These are phyloP conservation scores for Debaryomycetaceae sp. DNA, from an alignment of 1,139 yeast genomes.

Conservation along the genomic window DNA sequence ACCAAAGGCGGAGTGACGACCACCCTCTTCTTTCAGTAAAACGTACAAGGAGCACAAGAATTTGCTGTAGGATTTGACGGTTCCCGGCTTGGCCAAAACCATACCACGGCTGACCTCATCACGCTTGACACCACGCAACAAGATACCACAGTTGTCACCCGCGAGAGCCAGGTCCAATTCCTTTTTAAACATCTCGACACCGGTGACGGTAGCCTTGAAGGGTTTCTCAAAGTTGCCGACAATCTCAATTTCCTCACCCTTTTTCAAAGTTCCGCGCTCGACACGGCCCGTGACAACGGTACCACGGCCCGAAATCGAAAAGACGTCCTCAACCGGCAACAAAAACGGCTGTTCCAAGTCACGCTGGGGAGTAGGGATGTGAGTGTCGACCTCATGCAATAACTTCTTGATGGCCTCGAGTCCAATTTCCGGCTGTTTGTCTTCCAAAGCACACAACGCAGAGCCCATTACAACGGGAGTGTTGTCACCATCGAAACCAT, in stretches of 20 bases:
- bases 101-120: constrained; percentile 96
- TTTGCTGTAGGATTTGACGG: constrained; percentile 88
- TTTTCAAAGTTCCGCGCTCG: constrained; percentile 93
- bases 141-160: constrained; percentile 97
- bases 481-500: constrained; percentile 97
- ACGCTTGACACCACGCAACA: constrained; percentile 97
- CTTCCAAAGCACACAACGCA: constrained; percentile 93
- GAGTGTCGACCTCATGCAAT: constrained; percentile 85
- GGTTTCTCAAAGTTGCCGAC: constrained; percentile 87
- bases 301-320: constrained; percentile 99
- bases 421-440: constrained; percentile 85
- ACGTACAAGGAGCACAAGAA: constrained; percentile 89
- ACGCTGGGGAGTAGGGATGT: constrained; percentile 94
- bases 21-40: constrained; percentile 96
- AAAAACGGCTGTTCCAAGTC: constrained; percentile 94
- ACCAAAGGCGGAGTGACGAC: constrained; percentile 96
- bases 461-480: constrained; percentile 98
- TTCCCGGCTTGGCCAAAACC: constrained; percentile 90
- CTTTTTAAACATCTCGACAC: constrained; percentile 98
- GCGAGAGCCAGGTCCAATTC: constrained; percentile 96
- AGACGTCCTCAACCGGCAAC: constrained; percentile 95
- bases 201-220: constrained; percentile 89
- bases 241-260: constrained; percentile 97
- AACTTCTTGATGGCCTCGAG: constrained; percentile 71
- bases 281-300: constrained; percentile 98